Conservation (phyloP, 108 stramenopile genomes). For the Aurantiochytrium sp. region DNA sequence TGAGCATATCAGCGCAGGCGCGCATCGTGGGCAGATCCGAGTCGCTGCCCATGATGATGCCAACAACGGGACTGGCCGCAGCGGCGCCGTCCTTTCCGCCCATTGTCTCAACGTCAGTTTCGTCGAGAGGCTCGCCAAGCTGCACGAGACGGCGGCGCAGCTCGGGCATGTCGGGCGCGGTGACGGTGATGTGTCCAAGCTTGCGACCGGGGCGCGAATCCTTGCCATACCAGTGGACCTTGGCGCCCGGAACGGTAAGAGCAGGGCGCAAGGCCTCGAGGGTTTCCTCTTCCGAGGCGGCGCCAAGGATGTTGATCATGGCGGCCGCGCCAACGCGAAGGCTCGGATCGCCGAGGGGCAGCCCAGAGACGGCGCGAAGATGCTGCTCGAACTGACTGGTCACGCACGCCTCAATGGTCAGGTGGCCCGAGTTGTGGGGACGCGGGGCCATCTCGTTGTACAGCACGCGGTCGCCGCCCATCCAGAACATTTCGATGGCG, state of each 20-base stretch:
- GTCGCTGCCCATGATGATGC: slow-evolving; percentile 95
- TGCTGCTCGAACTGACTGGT: slow-evolving; percentile 96
- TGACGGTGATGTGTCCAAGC: slow-evolving; percentile 94
- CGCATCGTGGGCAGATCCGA: slow-evolving; percentile 95
- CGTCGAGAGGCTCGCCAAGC: slow-evolving; percentile 9
- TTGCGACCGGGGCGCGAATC: slow-evolving; percentile 77
- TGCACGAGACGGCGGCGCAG: background rate
- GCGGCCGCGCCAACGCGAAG: slow-evolving; percentile 43
- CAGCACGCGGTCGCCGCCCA: slow-evolving; percentile 58
- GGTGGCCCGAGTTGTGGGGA: slow-evolving; percentile 99
- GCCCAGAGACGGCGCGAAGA: slow-evolving; percentile 78
- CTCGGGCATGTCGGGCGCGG: slow-evolving; percentile 68
- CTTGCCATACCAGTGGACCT: slow-evolving; percentile 97
- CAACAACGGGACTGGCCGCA: slow-evolving; percentile 62
- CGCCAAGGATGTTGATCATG: slow-evolving; percentile 54
- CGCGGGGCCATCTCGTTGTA: slow-evolving; percentile 94
- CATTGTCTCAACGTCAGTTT: background rate
- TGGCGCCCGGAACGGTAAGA: slow-evolving; percentile 58
- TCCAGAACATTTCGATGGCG: slow-evolving; percentile 89
- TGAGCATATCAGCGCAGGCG: slow-evolving; percentile 73
- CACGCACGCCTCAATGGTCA: slow-evolving; percentile 94
- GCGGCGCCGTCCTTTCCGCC: background rate
- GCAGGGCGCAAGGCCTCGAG: slow-evolving; percentile 13
- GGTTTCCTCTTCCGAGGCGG: slow-evolving; percentile 28
- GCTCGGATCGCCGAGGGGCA: slow-evolving; percentile 75